Evolutionary conservation across 2,329 filamentous ascomycete species (phyloP).

Genomic region (Penicillium sp.): DNA sequence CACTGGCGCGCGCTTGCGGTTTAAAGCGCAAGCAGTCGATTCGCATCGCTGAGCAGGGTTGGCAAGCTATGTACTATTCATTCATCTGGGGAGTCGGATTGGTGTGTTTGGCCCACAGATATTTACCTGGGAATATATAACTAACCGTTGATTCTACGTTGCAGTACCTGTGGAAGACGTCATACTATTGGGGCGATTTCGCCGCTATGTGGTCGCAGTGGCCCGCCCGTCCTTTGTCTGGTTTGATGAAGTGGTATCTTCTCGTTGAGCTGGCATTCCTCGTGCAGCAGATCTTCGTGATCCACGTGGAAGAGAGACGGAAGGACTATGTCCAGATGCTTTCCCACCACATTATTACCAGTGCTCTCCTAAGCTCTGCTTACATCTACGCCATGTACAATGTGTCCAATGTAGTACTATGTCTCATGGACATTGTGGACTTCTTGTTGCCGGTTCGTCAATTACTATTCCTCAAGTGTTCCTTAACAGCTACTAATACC

Average conservation of each 20-base stretch:
- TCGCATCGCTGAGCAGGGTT: slow-evolving; percentile 91
- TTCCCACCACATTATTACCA: slow-evolving; percentile 88
- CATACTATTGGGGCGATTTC: slow-evolving; percentile 74
- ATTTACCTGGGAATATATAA: not conserved
- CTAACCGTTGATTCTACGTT: slow-evolving; percentile 7
- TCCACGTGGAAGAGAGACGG: slow-evolving; percentile 88
- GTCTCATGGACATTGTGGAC: slow-evolving; percentile 92
- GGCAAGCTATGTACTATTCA: slow-evolving; percentile 80
- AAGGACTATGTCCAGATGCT: slow-evolving; percentile 98
- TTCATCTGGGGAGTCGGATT: slow-evolving; percentile 81
- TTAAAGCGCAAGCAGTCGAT: slow-evolving; percentile 75
- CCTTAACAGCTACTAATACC: slow-evolving; percentile 3
- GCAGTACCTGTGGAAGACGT: slow-evolving; percentile 77
- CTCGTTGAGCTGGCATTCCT: slow-evolving; percentile 88
- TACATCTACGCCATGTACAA: slow-evolving; percentile 86
- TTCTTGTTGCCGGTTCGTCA: slow-evolving; percentile 74
- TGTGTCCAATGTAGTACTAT: slow-evolving; percentile 83
- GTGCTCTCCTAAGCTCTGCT: slow-evolving; percentile 71
- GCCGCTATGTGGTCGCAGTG: slow-evolving; percentile 78
- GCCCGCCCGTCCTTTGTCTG: slow-evolving; percentile 72
- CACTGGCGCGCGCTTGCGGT: slow-evolving; percentile 69
- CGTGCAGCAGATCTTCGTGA: slow-evolving; percentile 89
- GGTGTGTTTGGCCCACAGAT: slow-evolving; percentile 52
- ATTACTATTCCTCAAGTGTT: not conserved
- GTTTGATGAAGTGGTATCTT: slow-evolving; percentile 82